Base-by-base conservation (phyloP, 1,284 basidiomycete genomes). In the Fomitopsis betulina region DNA sequence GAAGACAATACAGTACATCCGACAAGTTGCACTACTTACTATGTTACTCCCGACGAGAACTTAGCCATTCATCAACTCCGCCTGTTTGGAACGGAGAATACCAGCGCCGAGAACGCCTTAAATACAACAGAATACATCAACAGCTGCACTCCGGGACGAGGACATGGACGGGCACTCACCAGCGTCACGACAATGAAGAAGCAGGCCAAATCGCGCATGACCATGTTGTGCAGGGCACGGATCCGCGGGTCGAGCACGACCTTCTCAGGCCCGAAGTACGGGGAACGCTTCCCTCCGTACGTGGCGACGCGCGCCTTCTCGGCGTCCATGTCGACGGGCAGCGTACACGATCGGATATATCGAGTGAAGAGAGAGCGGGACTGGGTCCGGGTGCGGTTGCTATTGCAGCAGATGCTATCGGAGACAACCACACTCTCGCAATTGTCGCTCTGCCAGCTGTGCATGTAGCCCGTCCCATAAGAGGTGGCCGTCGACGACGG, bases 221-320 rank as follows among this genome's bases (percentile, higher is more conserved):
- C 58, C 54, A 63, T 62, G 33, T 37, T 62, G 62, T 79, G 77
- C 52, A 72, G 70, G n/a, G 64, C 69, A 49, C 68, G 67, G 42
- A 79, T 75, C 27, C 72, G 66, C 55, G 71, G 72, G 58, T 79
- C 76, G 40, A 72, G 65, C 39, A 77, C 72, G 33, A 73, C 70
- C 43, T 65, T 65, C 58, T 76, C 75, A 6, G 76, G 76, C 8
- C 77, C 77, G 60, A 77, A 77, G 38, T 77, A 66, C 8, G 74
- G 69, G 19, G 73, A 72, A 9, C 72, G 68, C 12, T 10, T 51
- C 3, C 32, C 32, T 13, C 53, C 52, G 58, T 68, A 67, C 33
- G 64, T 56, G 51, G 13, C 38, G 47, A 52, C 21, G 37, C 54
- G 42, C 9, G 32, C 17, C n/a, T 25, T 42, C 32, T 38, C 51